A percentile compares a stretch with the other conserved stretches of the same genome.
Evolutionary conservation across 1,284 basidiomycete genomes (phyloP).

Genomic region (Cryptococcus maquisensis): DNA sequence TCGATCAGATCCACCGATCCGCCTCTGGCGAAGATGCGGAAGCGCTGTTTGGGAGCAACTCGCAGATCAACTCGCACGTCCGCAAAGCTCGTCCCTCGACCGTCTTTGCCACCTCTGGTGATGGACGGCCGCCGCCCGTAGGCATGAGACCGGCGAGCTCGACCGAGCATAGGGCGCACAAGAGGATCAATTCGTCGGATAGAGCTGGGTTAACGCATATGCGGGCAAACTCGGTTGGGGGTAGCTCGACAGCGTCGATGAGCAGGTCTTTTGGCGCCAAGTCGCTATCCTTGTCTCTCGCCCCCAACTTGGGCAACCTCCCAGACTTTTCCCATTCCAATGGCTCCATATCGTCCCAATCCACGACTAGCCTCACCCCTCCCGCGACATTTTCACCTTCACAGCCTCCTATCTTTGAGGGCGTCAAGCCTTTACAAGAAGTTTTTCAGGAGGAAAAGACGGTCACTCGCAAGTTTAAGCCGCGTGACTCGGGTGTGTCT

Average conservation of each 20-base stretch:
- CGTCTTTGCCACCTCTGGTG: background rate
- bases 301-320: slow-evolving; percentile 20
- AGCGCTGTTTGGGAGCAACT: slow-evolving; percentile 36
- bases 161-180: slow-evolving; percentile 21
- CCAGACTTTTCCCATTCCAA: slow-evolving; percentile 40
- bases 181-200: slow-evolving; percentile 31
- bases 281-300: slow-evolving; percentile 41
- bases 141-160: background rate
- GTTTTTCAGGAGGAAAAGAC: slow-evolving; percentile 40
- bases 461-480: slow-evolving; percentile 47
- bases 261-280: slow-evolving; percentile 48
- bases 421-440: slow-evolving; percentile 48
- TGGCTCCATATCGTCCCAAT: slow-evolving; percentile 38
- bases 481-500: slow-evolving; percentile 43
- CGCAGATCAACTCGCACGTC: slow-evolving; percentile 18
- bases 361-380: slow-evolving; percentile 32
- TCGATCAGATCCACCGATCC: slow-evolving; percentile 31
- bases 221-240: slow-evolving; percentile 5
- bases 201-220: slow-evolving; percentile 6
- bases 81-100: slow-evolving; percentile 22
- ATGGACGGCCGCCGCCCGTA: no score
- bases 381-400: slow-evolving; percentile 33
- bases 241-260: slow-evolving; percentile 19
- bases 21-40: slow-evolving; percentile 33
- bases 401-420: slow-evolving; percentile 45